Conservation (phyloP, 1,284 basidiomycete species). For the Rhizoctonia solani region DNA sequence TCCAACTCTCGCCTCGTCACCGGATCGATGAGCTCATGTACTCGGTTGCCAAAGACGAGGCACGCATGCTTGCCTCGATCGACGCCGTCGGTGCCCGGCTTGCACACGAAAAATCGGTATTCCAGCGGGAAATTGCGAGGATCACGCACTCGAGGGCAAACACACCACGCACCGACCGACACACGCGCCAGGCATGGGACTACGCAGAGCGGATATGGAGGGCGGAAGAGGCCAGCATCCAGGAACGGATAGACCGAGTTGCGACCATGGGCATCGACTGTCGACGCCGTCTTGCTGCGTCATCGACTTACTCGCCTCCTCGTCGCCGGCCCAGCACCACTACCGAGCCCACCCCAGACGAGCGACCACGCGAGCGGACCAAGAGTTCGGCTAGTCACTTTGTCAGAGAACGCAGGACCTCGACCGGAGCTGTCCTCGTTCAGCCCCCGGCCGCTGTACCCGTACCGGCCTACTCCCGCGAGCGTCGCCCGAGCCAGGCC, state of each 20-base stretch:
- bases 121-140: slow-evolving; percentile 19
- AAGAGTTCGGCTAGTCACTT: slow-evolving; percentile 7
- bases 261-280: slow-evolving; percentile 28
- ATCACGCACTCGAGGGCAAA: slow-evolving; percentile 8
- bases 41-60: slow-evolving; percentile 29
- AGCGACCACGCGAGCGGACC: background rate
- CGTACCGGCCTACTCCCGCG: no score
- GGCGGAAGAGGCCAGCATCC: slow-evolving; percentile 10
- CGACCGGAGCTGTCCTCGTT: background rate
- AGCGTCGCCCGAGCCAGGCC: no score
- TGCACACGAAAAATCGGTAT: slow-evolving; percentile 29
- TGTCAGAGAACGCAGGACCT: slow-evolving; percentile 17
- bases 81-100: slow-evolving; percentile 26
- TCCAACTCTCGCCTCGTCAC: slow-evolving; percentile 17
- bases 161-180: slow-evolving; percentile 16
- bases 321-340: slow-evolving; percentile 4
- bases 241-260: slow-evolving; percentile 31
- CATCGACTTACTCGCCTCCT: background rate
- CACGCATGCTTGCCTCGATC: slow-evolving; percentile 8
- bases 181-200: slow-evolving; percentile 21
- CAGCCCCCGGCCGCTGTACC: no score
- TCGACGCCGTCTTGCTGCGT: slow-evolving; percentile 24
- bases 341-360: background rate
- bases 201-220: slow-evolving; percentile 31
- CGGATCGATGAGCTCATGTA: slow-evolving; percentile 18